These are phyloP conservation scores for Secale cereale DNA, from an alignment of 176 grass and related monocot species.

Conservation along the genomic window DNA sequence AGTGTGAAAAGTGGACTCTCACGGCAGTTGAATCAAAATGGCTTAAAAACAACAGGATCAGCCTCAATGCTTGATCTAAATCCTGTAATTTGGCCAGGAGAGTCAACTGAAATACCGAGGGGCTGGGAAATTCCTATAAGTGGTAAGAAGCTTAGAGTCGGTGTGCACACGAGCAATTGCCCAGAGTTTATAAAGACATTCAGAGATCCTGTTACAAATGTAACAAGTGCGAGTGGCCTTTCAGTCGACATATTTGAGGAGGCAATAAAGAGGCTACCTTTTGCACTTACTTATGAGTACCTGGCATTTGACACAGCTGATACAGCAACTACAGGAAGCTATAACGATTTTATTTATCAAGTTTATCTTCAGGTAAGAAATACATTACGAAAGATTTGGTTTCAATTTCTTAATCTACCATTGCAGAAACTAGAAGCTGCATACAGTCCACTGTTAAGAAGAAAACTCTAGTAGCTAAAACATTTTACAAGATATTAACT, in stretches of 20 bases:
- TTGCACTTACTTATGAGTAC: conserved; percentile 33
- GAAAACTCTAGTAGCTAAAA: not conserved
- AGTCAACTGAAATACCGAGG: conserved; percentile 27
- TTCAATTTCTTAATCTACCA: not conserved
- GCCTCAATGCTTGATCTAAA: conserved; percentile 1
- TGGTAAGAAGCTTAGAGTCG: conserved; percentile 33
- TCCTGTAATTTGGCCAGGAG: conserved; percentile 46
- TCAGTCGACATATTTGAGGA: conserved; percentile 40
- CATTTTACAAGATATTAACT: not conserved
- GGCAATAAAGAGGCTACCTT: conserved; percentile 30
- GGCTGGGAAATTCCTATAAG: conserved; percentile 33
- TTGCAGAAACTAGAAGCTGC: not conserved
- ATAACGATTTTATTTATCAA: conserved; percentile 37
- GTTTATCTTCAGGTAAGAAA: conserved; percentile 36
- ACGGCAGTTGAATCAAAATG: not conserved
- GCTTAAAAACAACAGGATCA: not conserved
- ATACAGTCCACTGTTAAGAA: not conserved
- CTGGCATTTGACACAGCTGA: not conserved
- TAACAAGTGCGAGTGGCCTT: not conserved
- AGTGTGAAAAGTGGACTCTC: conserved; percentile 23
- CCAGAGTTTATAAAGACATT: conserved; percentile 16
- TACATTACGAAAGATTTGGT: not conserved
- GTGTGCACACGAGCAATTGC: conserved; percentile 6
- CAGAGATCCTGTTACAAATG: conserved; percentile 21
- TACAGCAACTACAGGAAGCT: not conserved